Base-by-base conservation (phyloP, 768 basidiomycete genomes). In the Ephemerocybe angulata region DNA sequence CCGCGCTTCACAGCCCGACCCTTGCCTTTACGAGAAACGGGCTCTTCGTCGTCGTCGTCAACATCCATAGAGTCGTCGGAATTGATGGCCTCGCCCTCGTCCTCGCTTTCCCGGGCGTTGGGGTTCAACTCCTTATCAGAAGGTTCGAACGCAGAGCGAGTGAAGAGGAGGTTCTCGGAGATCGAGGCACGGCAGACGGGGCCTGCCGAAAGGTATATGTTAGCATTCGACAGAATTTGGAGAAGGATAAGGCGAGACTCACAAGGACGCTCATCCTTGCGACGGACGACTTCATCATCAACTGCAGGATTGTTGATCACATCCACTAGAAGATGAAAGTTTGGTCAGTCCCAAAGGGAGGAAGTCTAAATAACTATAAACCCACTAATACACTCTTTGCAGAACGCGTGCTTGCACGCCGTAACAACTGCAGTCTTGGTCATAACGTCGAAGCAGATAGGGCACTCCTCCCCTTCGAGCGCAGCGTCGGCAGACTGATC, bases 371-470 rank as follows among this genome's bases (percentile, higher is more conserved):
- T 48, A 24, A 27, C 33, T 10, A 7, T 15, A 29, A 11, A 66
- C 75, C 56, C 62, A 81, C 80, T 53, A 27, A 87, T 71, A 61
- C 87, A 88, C 35, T 78, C 76, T 6, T 73, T 71, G 64, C 87
- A 88, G 67, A 86, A 88, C 1, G 76, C 66, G 60, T 88, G 88
- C 1, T 65, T 65, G 60, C 88, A 90, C 0, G 73, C 59, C 0
- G 86, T 87, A 37, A 88, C 64, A 19, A 83, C 70, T 15, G 83
- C 71, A 50, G 1, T 54, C 2, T 82, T 74, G 1, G 73, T 77
- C 62, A 81, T 72, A 3, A 67, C 65, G 53, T 89, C 87, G 55
- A 79, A 80, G 64, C 88, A 89, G 52, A 90, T 80, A 0, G 85
- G 77, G 59, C 88, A 90, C 53, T 85, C 83, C 40, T 84, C 82